These are phyloP conservation scores for Liriodendron chinense DNA, from an alignment of 164 flowering plant species.

Conservation along the genomic window DNA sequence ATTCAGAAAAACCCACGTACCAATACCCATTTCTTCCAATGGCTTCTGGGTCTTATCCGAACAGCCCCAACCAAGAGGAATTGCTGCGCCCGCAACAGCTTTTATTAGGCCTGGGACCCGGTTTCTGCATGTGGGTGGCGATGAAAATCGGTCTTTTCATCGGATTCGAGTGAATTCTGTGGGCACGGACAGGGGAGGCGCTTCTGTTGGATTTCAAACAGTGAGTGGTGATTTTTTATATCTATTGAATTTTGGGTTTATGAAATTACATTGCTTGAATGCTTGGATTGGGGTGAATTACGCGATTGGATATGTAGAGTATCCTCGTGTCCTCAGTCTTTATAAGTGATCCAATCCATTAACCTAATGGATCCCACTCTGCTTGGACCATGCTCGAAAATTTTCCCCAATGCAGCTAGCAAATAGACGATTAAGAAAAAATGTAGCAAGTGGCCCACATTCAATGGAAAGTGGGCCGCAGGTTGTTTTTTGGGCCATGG, in stretches of 20 bases:
- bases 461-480: no score
- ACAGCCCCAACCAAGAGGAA: conserved; percentile 4
- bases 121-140: conserved; percentile 34
- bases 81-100: conserved; percentile 10
- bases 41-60: neutral
- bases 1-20: neutral
- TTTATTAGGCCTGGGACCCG: conserved; percentile 12
- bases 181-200: conserved; percentile 17
- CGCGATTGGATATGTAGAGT: no score
- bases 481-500: neutral
- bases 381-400: neutral
- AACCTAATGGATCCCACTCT: no score
- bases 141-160: conserved; percentile 8
- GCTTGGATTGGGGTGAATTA: no score
- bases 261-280: neutral
- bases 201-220: conserved; percentile 33
- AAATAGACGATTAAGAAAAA: neutral
- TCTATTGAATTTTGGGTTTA: neutral
- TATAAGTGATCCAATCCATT: no score
- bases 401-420: neutral
- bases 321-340: no score
- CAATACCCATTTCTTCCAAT: conserved; percentile 11
- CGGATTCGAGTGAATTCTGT: conserved; percentile 28
- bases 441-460: neutral
- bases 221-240: conserved; percentile 27